Base-by-base conservation (phyloP, 164 flowering plant species). In the Stephania yunnanensis region DNA sequence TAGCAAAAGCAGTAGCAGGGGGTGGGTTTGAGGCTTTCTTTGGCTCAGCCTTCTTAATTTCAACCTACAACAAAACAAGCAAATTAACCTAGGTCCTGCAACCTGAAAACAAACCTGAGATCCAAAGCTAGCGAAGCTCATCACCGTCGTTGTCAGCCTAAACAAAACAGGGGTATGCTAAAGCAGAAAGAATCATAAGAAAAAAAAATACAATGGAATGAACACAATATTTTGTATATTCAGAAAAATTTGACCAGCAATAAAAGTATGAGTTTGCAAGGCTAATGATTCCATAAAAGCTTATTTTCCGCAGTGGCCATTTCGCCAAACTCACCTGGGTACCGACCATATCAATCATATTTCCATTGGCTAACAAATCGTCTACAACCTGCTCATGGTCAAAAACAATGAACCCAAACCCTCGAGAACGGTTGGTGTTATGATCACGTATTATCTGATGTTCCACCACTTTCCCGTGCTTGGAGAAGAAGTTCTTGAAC, bases 41-140 rank as follows among this genome's bases (percentile, higher is more conserved):
- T 83, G 99, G 98, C 89, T 93, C 99, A 79, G 97, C 99, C 84
- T 92, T 95, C 94, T 93, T 95, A 89, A 95, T 83, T 88, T 95
- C 99, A 82, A 95, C 99, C 99, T 95, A 95, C 98, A 93, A 87
- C 86, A 91, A 87, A 93, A 89, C 84, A 92, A 83, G 75, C 81
- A 75, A 75, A 87, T 95, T 84, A 95, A 92, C 98, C 96, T 89
- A 92, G 68, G 69, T 78, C 69, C 68, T 80, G 65, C 55, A 15
- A 75, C 74, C 82, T 52, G 82, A 79, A 72, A 78, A 20, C 19
- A 81, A 80, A 70, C 48, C 29, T 70, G 53, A 69, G 63, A 72
- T 55, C 76, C 84, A 63, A 72, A 68, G 25, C 75, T 74, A 73
- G 61, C 46, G 48, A 78, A 75, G 55, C 69, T 52, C 82, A 76